phyloP scores from a whole-genome alignment of 495 filamentous ascomycete species.

The Penicillium samsonianum region DNA sequence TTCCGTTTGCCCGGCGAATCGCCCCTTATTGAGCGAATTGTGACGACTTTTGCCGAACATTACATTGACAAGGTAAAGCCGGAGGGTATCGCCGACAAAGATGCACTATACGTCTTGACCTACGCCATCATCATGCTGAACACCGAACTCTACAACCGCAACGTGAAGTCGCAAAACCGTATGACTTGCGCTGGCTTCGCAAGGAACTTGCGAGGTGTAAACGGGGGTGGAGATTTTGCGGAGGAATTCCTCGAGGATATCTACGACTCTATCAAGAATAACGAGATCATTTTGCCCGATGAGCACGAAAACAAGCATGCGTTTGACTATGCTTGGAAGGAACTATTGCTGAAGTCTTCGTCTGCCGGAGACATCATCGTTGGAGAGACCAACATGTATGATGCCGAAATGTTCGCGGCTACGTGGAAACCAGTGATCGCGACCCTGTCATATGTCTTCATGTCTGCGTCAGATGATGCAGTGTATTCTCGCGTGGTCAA shows the following conservation, averaged over 20 bases:
- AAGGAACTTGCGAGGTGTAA: conserved; percentile 85
- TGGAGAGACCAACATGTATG: conserved; percentile 91
- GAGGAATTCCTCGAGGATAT: conserved; percentile 84
- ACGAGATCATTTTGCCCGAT: conserved; percentile 95
- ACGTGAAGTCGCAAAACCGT: conserved; percentile 74
- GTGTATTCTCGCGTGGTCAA: conserved; percentile 92
- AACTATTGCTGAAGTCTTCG: conserved; percentile 83
- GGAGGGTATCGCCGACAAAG: conserved; percentile 78
- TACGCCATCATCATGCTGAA: conserved; percentile 97
- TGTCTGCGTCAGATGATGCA: conserved; percentile 97
- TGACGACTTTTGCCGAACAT: conserved; percentile 81
- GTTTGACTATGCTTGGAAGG: conserved; percentile 97
- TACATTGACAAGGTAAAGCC: conserved; percentile 75
- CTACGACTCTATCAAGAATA: conserved; percentile 85
- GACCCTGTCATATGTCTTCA: conserved; percentile 96
- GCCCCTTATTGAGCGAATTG: conserved; percentile 87
- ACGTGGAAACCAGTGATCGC: conserved; percentile 95
- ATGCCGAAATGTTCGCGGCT: conserved; percentile 95
- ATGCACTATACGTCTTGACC: conserved; percentile 85
- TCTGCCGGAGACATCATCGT: conserved; percentile 70
- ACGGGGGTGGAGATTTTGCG: conserved; percentile 80
- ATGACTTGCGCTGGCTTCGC: conserved; percentile 84
- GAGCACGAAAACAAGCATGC: conserved; percentile 96
- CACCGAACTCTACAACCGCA: conserved; percentile 93
- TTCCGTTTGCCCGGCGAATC: conserved; percentile 96